Base-by-base conservation (phyloP, 2,329 filamentous ascomycete species). In the Ampelomyces quisqualis region DNA sequence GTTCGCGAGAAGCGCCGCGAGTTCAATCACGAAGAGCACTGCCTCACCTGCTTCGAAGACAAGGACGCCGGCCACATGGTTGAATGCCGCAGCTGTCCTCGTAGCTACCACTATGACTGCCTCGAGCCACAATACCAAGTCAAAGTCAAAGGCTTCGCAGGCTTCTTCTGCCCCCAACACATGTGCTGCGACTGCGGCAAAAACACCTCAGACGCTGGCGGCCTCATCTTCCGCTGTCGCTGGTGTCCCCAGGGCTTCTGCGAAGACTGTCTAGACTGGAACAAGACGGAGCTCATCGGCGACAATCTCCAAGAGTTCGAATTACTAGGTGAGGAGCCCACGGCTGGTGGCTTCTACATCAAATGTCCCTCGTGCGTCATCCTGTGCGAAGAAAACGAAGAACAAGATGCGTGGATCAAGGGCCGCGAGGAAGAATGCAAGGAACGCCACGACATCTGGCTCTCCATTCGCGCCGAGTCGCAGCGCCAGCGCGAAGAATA, bases 241-340 rank as follows among this genome's bases (percentile, higher is more conserved):
- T 79, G 72, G 69, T 84, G 80, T 47, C 72, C 76, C 19, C 63
- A 64, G 2, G 78, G 74, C 0, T 81, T 72, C 51, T 84, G 80
- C 51, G 79, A 83, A 40, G 75, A 81, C 30, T 82, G 79, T 51
- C 56, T 82, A 0, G 72, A 81, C 33, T 81, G 76, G 64, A 69
- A 76, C 3, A 65, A 67, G 2, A 70, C 73, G 0, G 65, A 68
- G 3, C 70, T 82, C 0, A 55, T 82, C 9, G 78, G 76, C 7
- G 72, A 77, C 17, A 73, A 70, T 10, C 60, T 81, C 0, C 69
- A 72, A 2, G 77, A 81, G 51, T 77, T 75, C 37, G 72, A 79
- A 40, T 48, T 75, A n/a, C 62, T 79, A 1, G 70, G 68, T 1
- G 78, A 75, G 40, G 58, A 57, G 0, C 59, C 67, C 3, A 62